Base-by-base conservation (phyloP, 2,329 filamentous ascomycete species). In the Seiridium cupressi region DNA sequence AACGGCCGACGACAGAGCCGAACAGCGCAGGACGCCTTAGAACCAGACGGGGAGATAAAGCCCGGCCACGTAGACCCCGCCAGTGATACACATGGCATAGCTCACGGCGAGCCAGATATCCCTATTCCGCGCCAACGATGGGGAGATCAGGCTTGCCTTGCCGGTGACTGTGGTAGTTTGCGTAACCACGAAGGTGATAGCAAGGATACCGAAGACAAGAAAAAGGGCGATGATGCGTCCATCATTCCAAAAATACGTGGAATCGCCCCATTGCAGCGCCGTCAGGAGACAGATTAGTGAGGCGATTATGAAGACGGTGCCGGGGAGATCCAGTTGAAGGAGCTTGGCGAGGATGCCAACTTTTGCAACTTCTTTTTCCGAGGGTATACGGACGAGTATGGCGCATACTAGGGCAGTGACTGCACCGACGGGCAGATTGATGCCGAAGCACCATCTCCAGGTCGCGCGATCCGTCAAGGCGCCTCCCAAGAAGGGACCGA, bases 351-450 rank as follows among this genome's bases (percentile, higher is more conserved):
- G 5, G 13, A 44, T 9, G 36, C 36, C 36, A 3, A 10, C 32
- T 18, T 13, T 4, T 40, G 18, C 11, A 40, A n/a, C 5, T 46
- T 34, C 42, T 18, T 38, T n/a, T 44, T 46, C 32, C 5, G 54
- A 47, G 8, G 55, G 55, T 47, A 57, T 18, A 35, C 32, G 10
- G 40, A 56, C 18, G 4, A 32, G 36, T 6, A 56, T 10, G 31
- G 34, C 26, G 18, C 18, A 34, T 9, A 57, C 26, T 7, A n/a
- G 26, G 18, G n/a, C 51, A 2, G 51, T 26, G 34, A 77, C 13
- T 3, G 64, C 74, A 4, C 78, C 78, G 36, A 81, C 54, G 1
- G 79, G 79, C 4, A 82, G 71, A 64, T 81, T 81, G 70, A 82
- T 72, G 62, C 76, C 81, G 64, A 80, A 81, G 46, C 54, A 57